Percentiles rank a stretch among this genome's conserved stretches.
phyloP scores from a whole-genome alignment of 306 rosid genomes.

The Morella rubra region DNA sequence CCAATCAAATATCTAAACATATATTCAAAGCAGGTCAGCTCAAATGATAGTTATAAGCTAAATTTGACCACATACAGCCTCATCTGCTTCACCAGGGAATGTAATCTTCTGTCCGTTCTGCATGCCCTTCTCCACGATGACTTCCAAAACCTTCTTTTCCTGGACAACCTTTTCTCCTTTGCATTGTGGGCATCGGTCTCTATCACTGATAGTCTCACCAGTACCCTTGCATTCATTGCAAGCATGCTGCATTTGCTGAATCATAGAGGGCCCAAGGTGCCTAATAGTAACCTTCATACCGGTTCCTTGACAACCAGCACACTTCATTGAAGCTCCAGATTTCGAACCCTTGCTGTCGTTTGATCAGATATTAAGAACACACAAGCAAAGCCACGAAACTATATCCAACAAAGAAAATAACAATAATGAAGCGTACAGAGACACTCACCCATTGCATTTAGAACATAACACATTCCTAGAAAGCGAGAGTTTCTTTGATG shows the following conservation, averaged over 20 bases:
- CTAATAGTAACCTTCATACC: conserved; percentile 82
- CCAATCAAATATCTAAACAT: conserved; percentile 12
- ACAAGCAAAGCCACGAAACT: not conserved
- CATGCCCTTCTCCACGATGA: conserved; percentile 87
- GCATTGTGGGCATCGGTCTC: conserved; percentile 72
- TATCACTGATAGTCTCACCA: conserved; percentile 74
- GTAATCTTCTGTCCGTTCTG: conserved; percentile 78
- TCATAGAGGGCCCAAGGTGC: conserved; percentile 79
- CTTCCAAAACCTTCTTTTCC: conserved; percentile 81
- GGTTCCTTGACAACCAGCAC: conserved; percentile 75
- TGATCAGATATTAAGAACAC: not conserved
- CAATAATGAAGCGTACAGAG: not conserved
- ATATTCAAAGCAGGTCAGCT: not conserved
- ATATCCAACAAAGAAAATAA: not conserved
- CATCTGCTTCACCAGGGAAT: conserved; percentile 96
- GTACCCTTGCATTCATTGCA: conserved; percentile 93
- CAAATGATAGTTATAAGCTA: not conserved
- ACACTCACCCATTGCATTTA: conserved; percentile 74
- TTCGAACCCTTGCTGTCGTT: conserved; percentile 74
- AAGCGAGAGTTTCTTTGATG: conserved; percentile 74
- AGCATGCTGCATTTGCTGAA: conserved; percentile 85
- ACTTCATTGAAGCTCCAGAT: conserved; percentile 66
- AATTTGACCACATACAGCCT: conserved; percentile 48
- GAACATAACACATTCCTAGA: conserved; percentile 72
- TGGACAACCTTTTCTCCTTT: conserved; percentile 83